These are phyloP conservation scores for Clavaria fumosa DNA, from an alignment of 768 basidiomycete genomes.

Conservation along the genomic window DNA sequence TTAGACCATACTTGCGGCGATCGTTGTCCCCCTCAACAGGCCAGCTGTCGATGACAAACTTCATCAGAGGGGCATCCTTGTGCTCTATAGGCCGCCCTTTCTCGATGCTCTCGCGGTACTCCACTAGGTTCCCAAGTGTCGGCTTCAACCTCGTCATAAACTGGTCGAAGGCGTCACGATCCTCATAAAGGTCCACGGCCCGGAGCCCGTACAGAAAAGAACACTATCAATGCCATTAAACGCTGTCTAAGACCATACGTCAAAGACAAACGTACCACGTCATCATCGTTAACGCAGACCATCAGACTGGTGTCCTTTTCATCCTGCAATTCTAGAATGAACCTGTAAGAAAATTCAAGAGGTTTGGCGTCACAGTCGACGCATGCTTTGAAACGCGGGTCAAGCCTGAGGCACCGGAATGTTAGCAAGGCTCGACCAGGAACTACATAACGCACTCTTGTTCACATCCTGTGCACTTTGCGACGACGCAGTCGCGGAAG, in stretches of 20 bases:
- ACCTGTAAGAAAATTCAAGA: conserved; percentile 30
- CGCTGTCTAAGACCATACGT: background rate
- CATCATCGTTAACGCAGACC: conserved; percentile 30
- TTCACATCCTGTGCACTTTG: conserved; percentile 38
- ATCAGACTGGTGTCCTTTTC: conserved; percentile 25
- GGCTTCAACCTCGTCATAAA: conserved; percentile 29
- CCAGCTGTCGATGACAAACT: too few relatives aligned
- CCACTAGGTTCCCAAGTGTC: conserved; percentile 31
- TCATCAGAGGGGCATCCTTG: too few relatives aligned
- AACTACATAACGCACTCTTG: conserved; percentile 24
- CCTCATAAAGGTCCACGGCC: conserved; percentile 27
- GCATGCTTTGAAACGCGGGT: conserved; percentile 28
- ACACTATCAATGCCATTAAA: conserved; percentile 19
- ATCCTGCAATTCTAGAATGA: conserved; percentile 40
- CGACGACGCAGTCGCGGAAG: conserved; percentile 30
- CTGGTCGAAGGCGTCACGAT: conserved; percentile 21
- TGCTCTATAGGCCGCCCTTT: too few relatives aligned
- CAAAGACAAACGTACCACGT: conserved; percentile 18
- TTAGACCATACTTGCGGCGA: too few relatives aligned
- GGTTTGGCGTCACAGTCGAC: conserved; percentile 36
- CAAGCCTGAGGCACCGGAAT: conserved; percentile 24
- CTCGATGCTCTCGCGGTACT: conserved; percentile 20
- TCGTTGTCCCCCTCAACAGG: too few relatives aligned
- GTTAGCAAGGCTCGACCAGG: background rate
- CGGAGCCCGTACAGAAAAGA: conserved; percentile 28